phyloP scores from a whole-genome alignment of 441 rosid genomes.

The Geranium incanum region DNA sequence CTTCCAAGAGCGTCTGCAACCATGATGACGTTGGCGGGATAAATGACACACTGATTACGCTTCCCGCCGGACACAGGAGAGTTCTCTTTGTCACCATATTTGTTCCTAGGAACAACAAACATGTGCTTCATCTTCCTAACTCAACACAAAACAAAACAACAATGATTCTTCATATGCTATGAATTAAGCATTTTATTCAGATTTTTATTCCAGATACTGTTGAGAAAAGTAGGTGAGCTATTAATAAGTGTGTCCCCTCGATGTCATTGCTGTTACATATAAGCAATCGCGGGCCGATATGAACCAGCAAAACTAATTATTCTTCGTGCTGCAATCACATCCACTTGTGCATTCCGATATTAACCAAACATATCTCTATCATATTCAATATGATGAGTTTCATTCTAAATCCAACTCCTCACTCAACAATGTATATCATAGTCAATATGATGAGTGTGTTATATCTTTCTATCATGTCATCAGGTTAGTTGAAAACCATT shows the following conservation, averaged over 20 bases:
- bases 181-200: not conserved
- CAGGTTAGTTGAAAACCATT: no score
- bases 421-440: no score
- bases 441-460: no score
- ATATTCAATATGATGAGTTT: not conserved
- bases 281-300: constrained; percentile 17
- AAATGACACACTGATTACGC: constrained; percentile 26
- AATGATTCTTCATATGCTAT: not conserved
- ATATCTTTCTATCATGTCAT: no score
- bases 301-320: constrained; percentile 20
- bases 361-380: constrained; percentile 6
- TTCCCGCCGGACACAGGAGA: constrained; percentile 16
- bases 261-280: constrained; percentile 9
- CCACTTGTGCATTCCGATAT: constrained; percentile 21
- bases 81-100: constrained; percentile 13
- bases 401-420: no score
- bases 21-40: constrained; percentile 23
- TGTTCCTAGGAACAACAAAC: not conserved
- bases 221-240: constrained; percentile 21
- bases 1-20: constrained; percentile 37
- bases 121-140: constrained; percentile 21
- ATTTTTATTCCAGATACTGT: not conserved
- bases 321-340: constrained; percentile 25
- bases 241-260: constrained; percentile 22
- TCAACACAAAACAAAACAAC: not conserved